A percentile compares a stretch with the other conserved stretches of the same genome.
These are phyloP conservation scores for Cyberlindnera misumaiensis DNA, from an alignment of 805 yeast species.

Conservation along the genomic window DNA sequence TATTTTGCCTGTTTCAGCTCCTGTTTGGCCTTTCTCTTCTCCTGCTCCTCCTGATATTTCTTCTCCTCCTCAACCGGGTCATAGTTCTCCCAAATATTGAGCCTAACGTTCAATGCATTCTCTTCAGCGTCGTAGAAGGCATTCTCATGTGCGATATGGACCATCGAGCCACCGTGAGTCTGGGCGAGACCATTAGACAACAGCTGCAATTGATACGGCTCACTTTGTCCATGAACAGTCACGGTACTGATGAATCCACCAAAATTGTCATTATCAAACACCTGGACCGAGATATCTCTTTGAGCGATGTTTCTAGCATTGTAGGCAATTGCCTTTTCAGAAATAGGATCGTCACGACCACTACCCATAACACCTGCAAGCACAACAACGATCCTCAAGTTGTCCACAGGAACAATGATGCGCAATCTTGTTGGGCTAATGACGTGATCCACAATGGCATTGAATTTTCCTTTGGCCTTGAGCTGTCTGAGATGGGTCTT, in stretches of 20 bases:
- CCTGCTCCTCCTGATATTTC: constrained; percentile 19
- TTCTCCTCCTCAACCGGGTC: constrained; percentile 36
- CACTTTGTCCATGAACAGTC: constrained; percentile 40
- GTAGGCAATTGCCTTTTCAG: constrained; percentile 47
- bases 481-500: constrained; percentile 67
- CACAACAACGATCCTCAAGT: constrained; percentile 59
- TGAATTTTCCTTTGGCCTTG: constrained; percentile 54
- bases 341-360: constrained; percentile 29
- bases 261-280: constrained; percentile 63
- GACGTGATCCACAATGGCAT: constrained; percentile 69
- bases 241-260: constrained; percentile 79
- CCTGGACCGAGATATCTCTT: constrained; percentile 64
- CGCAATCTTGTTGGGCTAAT: constrained; percentile 62
- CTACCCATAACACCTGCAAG: constrained; percentile 61
- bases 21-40: constrained; percentile 20
- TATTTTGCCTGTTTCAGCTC: constrained; percentile 18
- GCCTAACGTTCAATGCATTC: constrained; percentile 43
- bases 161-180: constrained; percentile 59
- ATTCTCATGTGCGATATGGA: constrained; percentile 45
- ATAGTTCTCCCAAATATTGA: constrained; percentile 66
- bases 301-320: constrained; percentile 54
- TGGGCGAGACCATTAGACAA: constrained; percentile 58
- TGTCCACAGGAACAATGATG: constrained; percentile 64
- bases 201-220: constrained; percentile 53
- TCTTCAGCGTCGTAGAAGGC: constrained; percentile 58